These are phyloP conservation scores for Fraxinus floribunda DNA, from an alignment of 305 asterid species.

Conservation along the genomic window DNA sequence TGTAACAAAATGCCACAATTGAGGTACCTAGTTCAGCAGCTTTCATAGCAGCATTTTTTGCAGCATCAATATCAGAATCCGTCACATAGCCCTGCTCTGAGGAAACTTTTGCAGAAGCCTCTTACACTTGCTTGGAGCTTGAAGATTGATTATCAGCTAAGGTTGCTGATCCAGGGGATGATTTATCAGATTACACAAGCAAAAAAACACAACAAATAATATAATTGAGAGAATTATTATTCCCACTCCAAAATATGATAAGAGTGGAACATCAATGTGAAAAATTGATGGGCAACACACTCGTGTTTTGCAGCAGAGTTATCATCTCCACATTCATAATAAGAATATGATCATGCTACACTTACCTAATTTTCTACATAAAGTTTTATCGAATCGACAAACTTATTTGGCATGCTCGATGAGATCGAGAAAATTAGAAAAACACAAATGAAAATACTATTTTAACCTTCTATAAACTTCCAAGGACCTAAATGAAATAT, in stretches of 20 bases:
- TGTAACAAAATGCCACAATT: no score
- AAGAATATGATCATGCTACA: neutral
- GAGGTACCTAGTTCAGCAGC: no score
- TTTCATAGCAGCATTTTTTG: no score
- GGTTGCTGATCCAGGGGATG: conserved; percentile 7
- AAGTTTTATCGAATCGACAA: no score
- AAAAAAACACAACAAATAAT: neutral
- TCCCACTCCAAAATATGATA: neutral
- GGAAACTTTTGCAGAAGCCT: neutral
- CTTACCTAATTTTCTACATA: no score
- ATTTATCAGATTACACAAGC: conserved; percentile 10
- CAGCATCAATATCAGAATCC: no score
- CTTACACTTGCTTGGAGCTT: conserved; percentile 31
- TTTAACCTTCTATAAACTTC: neutral
- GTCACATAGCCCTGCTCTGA: no score
- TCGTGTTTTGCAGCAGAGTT: neutral
- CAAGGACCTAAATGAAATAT: neutral
- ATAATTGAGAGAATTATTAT: conserved; percentile 1
- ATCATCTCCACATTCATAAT: neutral
- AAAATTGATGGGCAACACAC: neutral
- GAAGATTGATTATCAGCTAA: conserved; percentile 23
- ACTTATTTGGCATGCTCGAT: neutral
- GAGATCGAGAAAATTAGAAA: neutral
- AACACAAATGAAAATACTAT: neutral
- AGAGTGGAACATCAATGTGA: neutral